Percentiles rank a stretch among this genome's conserved stretches.
These are phyloP conservation scores for Parastagonospora avenae DNA, from an alignment of 2,329 filamentous ascomycete genomes.

Conservation along the genomic window DNA sequence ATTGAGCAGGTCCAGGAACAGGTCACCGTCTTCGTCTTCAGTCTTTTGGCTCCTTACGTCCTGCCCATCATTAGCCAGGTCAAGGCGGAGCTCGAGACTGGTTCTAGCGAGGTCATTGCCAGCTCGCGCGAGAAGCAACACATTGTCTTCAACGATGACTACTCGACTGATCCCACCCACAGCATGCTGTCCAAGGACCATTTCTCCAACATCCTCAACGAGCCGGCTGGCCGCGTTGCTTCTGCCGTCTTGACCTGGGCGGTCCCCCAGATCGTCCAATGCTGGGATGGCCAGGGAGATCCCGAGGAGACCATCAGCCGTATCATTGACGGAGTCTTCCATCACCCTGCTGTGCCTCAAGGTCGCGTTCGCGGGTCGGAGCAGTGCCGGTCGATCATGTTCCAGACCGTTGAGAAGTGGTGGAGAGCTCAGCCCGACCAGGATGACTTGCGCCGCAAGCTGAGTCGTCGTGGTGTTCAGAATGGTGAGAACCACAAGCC, in stretches of 20 bases:
- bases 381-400: constrained; percentile 79
- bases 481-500: constrained; percentile 84
- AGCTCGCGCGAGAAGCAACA: constrained; percentile 84
- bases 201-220: constrained; percentile 88
- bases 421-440: constrained; percentile 69
- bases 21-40: constrained; percentile 87
- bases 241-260: constrained; percentile 81
- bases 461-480: constrained; percentile 78
- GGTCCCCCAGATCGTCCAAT: constrained; percentile 85
- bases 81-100: constrained; percentile 83
- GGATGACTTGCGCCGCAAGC: constrained; percentile 71
- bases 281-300: constrained; percentile 83
- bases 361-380: constrained; percentile 66
- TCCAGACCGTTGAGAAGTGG: constrained; percentile 80
- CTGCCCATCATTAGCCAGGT: constrained; percentile 85
- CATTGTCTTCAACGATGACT: constrained; percentile 82
- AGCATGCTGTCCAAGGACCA: constrained; percentile 97
- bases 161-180: constrained; percentile 82
- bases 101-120: constrained; percentile 84
- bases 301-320: constrained; percentile 72
- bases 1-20: constrained; percentile 87
- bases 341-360: constrained; percentile 81
- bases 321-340: constrained; percentile 82
- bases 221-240: constrained; percentile 82
- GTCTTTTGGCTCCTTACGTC: constrained; percentile 86